Evolutionary conservation across 2,329 filamentous ascomycete genomes (phyloP).

Genomic region (Dactylellina leptospora): DNA sequence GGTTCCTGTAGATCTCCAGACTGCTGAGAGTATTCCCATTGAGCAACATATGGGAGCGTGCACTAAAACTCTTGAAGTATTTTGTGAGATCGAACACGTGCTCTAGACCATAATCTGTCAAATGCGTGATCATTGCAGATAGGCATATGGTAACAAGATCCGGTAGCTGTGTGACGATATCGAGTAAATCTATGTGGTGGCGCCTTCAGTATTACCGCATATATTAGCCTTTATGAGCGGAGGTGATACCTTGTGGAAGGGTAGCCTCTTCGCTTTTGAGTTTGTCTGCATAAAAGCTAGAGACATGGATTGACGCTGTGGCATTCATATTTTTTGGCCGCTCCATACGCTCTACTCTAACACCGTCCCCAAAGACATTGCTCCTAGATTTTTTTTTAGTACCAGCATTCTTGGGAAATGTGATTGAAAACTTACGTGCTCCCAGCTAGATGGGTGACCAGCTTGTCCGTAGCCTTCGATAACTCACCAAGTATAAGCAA

Average conservation of each 20-base stretch:
- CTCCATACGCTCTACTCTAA: slow-evolving; percentile 80
- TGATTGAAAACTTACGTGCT: slow-evolving; percentile 65
- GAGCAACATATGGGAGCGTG: slow-evolving; percentile 91
- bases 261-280: slow-evolving; percentile 72
- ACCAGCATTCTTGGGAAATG: not conserved
- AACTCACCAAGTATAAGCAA: slow-evolving; percentile 91
- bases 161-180: slow-evolving; percentile 84
- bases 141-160: slow-evolving; percentile 89
- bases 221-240: not conserved
- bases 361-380: slow-evolving; percentile 90
- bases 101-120: slow-evolving; percentile 90
- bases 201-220: not conserved
- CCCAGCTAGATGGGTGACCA: slow-evolving; percentile 86
- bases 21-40: slow-evolving; percentile 95
- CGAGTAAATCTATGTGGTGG: slow-evolving; percentile 70
- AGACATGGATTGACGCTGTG: slow-evolving; percentile 86
- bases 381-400: slow-evolving; percentile 63
- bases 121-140: slow-evolving; percentile 93
- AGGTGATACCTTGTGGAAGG: slow-evolving; percentile 50
- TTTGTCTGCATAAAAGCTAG: slow-evolving; percentile 90
- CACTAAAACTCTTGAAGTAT: slow-evolving; percentile 95
- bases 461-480: slow-evolving; percentile 89
- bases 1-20: slow-evolving; percentile 93
- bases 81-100: slow-evolving; percentile 96
- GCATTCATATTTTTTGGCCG: slow-evolving; percentile 83